Evolutionary conservation across 2,329 filamentous ascomycete genomes (phyloP).

Genomic region (Tolypocladium endophyticum): DNA sequence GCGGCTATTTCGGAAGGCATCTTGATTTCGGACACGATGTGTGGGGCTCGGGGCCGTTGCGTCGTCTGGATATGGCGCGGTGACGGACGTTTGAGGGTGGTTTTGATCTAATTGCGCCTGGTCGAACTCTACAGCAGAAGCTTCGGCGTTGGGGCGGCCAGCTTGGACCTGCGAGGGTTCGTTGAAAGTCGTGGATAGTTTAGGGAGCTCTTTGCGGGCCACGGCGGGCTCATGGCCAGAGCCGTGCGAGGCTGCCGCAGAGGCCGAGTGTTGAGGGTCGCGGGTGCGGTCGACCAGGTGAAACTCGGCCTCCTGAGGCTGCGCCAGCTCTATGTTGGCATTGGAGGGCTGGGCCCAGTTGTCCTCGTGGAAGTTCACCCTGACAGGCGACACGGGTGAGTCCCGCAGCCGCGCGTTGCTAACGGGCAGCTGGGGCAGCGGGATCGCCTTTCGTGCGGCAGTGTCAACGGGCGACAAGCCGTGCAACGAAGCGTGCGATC

Average conservation of each 20-base stretch:
- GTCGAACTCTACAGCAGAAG: constrained; percentile 6
- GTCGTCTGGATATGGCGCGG: constrained; percentile 16
- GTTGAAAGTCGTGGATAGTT: not conserved
- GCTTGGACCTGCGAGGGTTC: not conserved
- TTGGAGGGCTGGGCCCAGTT: constrained; percentile 43
- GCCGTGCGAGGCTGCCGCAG: not conserved
- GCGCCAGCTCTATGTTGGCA: constrained; percentile 36
- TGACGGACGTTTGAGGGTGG: constrained; percentile 7
- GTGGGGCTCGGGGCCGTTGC: constrained; percentile 20
- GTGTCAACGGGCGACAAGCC: constrained; percentile 4
- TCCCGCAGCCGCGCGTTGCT: constrained; percentile 33
- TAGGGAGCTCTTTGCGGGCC: not conserved
- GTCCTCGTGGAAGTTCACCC: constrained; percentile 41
- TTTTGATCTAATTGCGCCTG: constrained; percentile 7
- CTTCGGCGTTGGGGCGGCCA: constrained; percentile 2
- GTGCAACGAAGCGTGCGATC: constrained; percentile 6
- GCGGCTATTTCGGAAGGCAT: constrained; percentile 36
- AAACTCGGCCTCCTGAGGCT: constrained; percentile 14
- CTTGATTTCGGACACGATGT: constrained; percentile 20
- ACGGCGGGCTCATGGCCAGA: not conserved
- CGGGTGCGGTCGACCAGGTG: constrained; percentile 8
- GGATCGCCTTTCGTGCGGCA: constrained; percentile 24
- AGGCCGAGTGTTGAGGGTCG: not conserved
- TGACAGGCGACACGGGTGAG: constrained; percentile 45
- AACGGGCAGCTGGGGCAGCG: constrained; percentile 15